Evolutionary conservation across 306 rosid genomes (phyloP).

Genomic region (Lotus japonicus): DNA sequence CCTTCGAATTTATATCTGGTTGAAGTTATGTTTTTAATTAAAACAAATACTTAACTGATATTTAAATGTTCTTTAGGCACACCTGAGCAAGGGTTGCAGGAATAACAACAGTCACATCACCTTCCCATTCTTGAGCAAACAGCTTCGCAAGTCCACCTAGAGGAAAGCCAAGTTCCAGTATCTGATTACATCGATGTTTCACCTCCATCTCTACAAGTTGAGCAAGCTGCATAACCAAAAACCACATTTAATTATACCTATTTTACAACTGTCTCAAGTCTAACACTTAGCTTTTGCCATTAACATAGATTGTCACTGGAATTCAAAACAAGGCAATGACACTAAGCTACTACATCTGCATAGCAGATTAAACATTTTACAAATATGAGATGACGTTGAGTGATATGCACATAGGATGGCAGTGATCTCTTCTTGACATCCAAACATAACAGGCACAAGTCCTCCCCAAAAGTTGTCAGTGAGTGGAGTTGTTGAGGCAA

Average conservation of each 20-base stretch:
- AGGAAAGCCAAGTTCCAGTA: constrained; percentile 86
- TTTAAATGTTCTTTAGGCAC: neutral
- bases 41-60: neutral
- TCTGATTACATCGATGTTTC: constrained; percentile 87
- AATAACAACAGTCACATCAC: constrained; percentile 92
- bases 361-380: neutral
- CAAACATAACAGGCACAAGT: neutral
- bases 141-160: constrained; percentile 86
- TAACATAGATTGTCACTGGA: neutral
- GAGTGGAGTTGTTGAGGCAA: neutral
- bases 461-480: neutral
- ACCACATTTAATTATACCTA: neutral
- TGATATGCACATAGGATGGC: neutral
- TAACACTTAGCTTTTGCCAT: neutral
- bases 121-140: constrained; percentile 99
- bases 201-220: constrained; percentile 96
- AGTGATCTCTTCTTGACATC: neutral
- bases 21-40: neutral
- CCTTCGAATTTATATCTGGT: neutral
- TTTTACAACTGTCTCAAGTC: neutral
- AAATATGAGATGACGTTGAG: neutral
- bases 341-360: neutral
- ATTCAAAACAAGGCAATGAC: neutral
- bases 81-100: constrained; percentile 99
- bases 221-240: constrained; percentile 64